These are phyloP conservation scores for Calvatia gigantea DNA, from an alignment of 768 basidiomycete genomes.

Conservation along the genomic window DNA sequence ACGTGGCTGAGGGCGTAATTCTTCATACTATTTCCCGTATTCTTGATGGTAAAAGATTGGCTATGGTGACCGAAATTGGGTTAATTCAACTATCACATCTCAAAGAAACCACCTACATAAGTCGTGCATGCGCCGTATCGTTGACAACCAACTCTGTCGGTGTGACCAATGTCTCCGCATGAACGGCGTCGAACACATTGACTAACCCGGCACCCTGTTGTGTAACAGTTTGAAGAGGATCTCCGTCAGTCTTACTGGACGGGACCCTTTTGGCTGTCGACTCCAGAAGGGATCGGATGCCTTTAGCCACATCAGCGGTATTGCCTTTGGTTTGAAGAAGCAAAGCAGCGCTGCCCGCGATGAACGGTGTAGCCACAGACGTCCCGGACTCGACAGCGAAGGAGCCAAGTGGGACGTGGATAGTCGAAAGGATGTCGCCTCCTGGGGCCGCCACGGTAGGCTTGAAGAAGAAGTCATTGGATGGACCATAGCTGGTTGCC, in stretches of 20 bases:
- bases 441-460: slow-evolving; percentile 52
- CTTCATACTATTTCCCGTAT: slow-evolving; percentile 37
- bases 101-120: slow-evolving; percentile 26
- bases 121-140: slow-evolving; percentile 51
- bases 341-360: slow-evolving; percentile 43
- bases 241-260: slow-evolving; percentile 38
- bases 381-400: slow-evolving; percentile 43
- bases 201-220: slow-evolving; percentile 52
- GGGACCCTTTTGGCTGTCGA: slow-evolving; percentile 39
- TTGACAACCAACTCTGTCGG: slow-evolving; percentile 55
- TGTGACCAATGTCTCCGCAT: slow-evolving; percentile 42
- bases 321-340: slow-evolving; percentile 39
- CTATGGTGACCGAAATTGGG: slow-evolving; percentile 20
- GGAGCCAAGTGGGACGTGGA: slow-evolving; percentile 35
- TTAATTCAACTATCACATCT: slow-evolving; percentile 4
- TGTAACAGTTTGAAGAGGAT: slow-evolving; percentile 44
- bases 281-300: slow-evolving; percentile 35
- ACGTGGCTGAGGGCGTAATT: slow-evolving; percentile 47
- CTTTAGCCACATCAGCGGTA: slow-evolving; percentile 22
- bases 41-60: slow-evolving; percentile 44
- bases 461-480: slow-evolving; percentile 57
- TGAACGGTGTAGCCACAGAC: slow-evolving; percentile 42
- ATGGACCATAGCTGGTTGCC: slow-evolving; percentile 46
- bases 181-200: slow-evolving; percentile 51
- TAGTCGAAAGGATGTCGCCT: slow-evolving; percentile 46